Conservation (phyloP, 495 filamentous ascomycete species). For the Trichoderma virens region DNA sequence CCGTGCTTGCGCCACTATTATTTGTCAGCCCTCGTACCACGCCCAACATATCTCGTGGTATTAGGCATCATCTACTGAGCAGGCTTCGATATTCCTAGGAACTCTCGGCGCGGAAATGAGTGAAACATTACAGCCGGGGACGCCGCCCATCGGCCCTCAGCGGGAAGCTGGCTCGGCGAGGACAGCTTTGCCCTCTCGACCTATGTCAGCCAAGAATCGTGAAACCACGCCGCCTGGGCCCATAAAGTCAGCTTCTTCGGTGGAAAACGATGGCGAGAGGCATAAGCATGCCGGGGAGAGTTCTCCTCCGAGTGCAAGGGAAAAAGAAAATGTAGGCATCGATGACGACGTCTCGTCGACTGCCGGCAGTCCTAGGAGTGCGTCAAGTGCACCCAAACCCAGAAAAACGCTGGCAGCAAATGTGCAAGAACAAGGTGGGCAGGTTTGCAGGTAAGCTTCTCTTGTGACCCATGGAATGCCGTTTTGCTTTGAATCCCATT, state of each 20-base stretch:
- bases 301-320: not conserved
- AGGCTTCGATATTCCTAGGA: not conserved
- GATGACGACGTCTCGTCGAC: slow-evolving; percentile 4
- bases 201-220: slow-evolving; percentile 1
- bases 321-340: not conserved
- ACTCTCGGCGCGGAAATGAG: not conserved
- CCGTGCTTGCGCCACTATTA: slow-evolving; percentile 2
- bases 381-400: not conserved
- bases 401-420: not conserved
- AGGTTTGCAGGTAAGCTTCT: slow-evolving; percentile 48
- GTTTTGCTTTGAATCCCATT: slow-evolving; percentile 19
- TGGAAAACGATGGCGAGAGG: not conserved
- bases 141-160: not conserved
- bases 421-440: slow-evolving; percentile 29
- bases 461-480: not conserved
- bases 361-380: not conserved
- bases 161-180: not conserved
- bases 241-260: not conserved
- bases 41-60: not conserved
- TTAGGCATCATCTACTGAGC: not conserved
- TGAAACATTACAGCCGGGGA: slow-evolving; percentile 1
- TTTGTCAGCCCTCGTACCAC: slow-evolving; percentile 7
- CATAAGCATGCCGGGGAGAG: not conserved
- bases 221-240: not conserved
- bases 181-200: slow-evolving; percentile 12